Conservation (phyloP, 495 filamentous ascomycete genomes). For the Umbilicaria muhlenbergii region DNA sequence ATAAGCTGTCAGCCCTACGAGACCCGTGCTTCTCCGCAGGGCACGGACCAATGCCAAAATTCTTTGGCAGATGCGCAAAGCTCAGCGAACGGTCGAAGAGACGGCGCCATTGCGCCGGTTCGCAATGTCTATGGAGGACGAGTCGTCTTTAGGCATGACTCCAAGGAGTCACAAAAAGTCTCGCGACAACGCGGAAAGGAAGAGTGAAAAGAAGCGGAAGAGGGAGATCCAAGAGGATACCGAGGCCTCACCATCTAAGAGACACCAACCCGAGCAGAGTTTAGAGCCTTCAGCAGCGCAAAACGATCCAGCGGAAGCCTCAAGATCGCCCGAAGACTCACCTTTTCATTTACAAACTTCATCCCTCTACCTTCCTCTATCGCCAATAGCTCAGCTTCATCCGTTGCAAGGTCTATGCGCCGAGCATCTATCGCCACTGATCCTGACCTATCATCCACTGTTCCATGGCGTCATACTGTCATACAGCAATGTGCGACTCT, state of each 20-base stretch:
- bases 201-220: constrained; percentile 41
- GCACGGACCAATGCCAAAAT: too few relatives aligned
- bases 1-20: too few relatives aligned
- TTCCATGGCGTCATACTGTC: constrained; percentile 55
- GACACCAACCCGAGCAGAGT: constrained; percentile 15
- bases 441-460: constrained; percentile 61
- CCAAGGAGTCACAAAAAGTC: constrained; percentile 5
- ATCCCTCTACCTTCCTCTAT: constrained; percentile 55
- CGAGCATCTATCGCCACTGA: constrained; percentile 60
- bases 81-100: background rate
- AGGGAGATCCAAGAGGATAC: constrained; percentile 28
- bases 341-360: constrained; percentile 46
- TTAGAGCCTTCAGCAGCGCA: background rate
- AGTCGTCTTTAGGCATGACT: background rate
- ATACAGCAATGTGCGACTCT: constrained; percentile 38
- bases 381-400: constrained; percentile 46
- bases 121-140: background rate
- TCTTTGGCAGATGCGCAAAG: too few relatives aligned
- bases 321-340: constrained; percentile 19
- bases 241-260: constrained; percentile 29
- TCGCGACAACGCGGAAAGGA: constrained; percentile 10
- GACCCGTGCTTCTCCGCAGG: too few relatives aligned
- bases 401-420: constrained; percentile 52
- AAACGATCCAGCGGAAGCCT: background rate
- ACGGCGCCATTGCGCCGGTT: background rate